Evolutionary conservation across 495 filamentous ascomycete species (phyloP).

Genomic region (Podospora conica): DNA sequence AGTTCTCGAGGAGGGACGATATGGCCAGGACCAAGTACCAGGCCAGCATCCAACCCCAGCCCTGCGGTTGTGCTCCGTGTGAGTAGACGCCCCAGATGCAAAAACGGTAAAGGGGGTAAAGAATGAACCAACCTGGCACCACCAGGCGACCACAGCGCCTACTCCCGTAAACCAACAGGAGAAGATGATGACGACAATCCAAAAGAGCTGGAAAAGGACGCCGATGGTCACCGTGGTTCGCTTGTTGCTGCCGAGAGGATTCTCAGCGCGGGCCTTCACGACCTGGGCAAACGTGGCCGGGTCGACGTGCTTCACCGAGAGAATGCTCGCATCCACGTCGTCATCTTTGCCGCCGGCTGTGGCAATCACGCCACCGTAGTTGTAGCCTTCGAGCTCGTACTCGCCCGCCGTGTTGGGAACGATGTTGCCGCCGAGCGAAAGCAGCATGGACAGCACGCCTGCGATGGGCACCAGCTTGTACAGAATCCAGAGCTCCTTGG

Average conservation of each 20-base stretch:
- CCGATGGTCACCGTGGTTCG: neutral
- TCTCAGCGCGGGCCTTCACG: neutral
- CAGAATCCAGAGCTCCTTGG: neutral
- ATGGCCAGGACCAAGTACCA: neutral
- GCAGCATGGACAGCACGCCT: neutral
- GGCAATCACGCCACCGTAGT: neutral
- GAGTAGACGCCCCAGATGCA: too few species aligned
- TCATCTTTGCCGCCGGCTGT: neutral
- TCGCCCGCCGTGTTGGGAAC: neutral
- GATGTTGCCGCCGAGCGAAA: neutral
- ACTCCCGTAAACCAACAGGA: neutral
- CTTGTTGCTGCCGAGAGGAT: neutral
- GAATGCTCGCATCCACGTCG: neutral
- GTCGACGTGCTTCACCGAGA: neutral
- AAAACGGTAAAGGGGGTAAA: too few species aligned
- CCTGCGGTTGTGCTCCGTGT: neutral
- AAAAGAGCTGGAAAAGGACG: neutral
- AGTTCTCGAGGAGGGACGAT: neutral
- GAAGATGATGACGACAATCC: neutral
- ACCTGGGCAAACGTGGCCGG: neutral
- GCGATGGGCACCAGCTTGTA: neutral
- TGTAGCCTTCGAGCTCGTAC: neutral
- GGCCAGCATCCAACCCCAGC: neutral
- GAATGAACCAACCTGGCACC: neutral
- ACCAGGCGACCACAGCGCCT: neutral